These are phyloP conservation scores for Echinochloa phyllopogon DNA, from an alignment of 176 grass and related monocot species.

Conservation along the genomic window DNA sequence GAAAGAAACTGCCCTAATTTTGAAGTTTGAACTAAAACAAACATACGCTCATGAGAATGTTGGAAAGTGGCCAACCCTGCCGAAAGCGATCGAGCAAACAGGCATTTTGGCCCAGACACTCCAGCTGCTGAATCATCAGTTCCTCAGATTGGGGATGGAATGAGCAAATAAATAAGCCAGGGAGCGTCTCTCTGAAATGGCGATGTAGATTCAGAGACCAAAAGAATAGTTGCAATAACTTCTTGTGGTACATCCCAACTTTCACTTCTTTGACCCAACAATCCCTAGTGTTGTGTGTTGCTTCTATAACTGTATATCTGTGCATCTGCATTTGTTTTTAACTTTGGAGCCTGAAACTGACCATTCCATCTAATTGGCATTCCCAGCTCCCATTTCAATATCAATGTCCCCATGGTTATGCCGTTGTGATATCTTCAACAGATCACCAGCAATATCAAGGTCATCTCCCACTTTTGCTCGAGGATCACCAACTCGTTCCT, in stretches of 20 bases:
- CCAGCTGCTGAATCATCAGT: constrained; percentile 18
- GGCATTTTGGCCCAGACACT: neutral
- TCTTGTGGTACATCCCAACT: constrained; percentile 38
- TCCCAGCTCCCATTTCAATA: constrained; percentile 47
- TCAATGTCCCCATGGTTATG: constrained; percentile 57
- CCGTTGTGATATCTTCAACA: constrained; percentile 64
- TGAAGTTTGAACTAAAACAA: constrained; percentile 18
- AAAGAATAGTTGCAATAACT: constrained; percentile 24
- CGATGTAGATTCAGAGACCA: neutral
- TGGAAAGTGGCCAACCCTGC: neutral
- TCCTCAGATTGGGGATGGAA: constrained; percentile 25
- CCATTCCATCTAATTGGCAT: constrained; percentile 44
- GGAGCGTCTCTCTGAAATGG: constrained; percentile 20
- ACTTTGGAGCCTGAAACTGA: constrained; percentile 41
- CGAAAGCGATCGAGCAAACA: neutral
- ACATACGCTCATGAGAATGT: constrained; percentile 1
- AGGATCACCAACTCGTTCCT: constrained; percentile 40
- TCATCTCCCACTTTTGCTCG: constrained; percentile 80
- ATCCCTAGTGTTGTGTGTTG: constrained; percentile 11
- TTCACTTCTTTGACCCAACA: constrained; percentile 39
- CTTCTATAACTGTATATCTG: constrained; percentile 20
- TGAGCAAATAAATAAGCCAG: constrained; percentile 3
- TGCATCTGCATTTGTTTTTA: constrained; percentile 38
- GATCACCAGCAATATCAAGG: constrained; percentile 65
- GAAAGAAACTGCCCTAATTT: neutral